Evolutionary conservation across 164 flowering plant species (phyloP), one percentile per base, ranked within the genome.

Genomic region (Akebia trifoliata): DNA sequence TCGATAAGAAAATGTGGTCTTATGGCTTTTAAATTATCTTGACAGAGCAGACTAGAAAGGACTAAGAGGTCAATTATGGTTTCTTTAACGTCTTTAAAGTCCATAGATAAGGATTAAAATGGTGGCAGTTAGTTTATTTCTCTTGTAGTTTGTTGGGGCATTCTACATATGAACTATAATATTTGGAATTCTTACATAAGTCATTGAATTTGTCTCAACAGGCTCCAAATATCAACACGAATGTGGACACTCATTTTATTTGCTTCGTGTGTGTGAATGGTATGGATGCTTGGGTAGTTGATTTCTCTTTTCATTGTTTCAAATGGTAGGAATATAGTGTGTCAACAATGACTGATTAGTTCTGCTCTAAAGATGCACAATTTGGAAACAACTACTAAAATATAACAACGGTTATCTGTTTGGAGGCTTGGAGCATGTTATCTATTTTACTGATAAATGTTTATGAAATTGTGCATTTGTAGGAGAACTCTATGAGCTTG

Each of bases 401-500:
- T n/a, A n/a, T n/a, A n/a, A n/a, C n/a, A n/a, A n/a, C n/a, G n/a
- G n/a, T 15, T 46, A 46, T 2, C n/a, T 37, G 29, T 48, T 20
- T 48, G 28, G 15, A 48, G 21, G 7, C 22, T 22, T 6, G 14
- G 7, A 6, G 21, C 8, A 51, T 28, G 1, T n/a, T 31, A 3
- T n/a, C 24, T 20, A 14, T 17, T 30, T 18, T 24, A 20, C 11
- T 45, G 6, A 9, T 20, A 28, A 39, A 11, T 61, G 35, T 2
- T 24, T 32, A 14, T 50, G 42, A n/a, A 40, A 36, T 7, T 54
- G 5, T 18, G 6, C 60, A 3, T 48, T 0, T 62, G 44, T 57
- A 93, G 97, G 92, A n/a, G 73, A 72, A 59, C 84, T 90, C 6
- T 87, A 83, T 71, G 97, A 93, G 72, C 96, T 93, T 57, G 99